Base-by-base conservation (phyloP, 2,329 filamentous ascomycete species). In the Botrytis hyacinthi region DNA sequence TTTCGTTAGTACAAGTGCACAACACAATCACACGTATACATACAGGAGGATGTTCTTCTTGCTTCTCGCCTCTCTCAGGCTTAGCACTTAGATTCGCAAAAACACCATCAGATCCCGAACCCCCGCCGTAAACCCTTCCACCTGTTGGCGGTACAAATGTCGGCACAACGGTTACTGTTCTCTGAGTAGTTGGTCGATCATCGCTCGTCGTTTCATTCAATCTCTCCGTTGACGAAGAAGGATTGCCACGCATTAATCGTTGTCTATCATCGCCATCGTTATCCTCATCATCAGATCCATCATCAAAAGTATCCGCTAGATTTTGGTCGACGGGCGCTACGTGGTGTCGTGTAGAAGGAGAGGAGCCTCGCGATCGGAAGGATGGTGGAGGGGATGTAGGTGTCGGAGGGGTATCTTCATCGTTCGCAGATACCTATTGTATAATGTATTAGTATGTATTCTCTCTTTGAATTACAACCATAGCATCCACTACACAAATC, bases 51-150 rank as follows among this genome's bases (percentile, higher is more conserved):
- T 93, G 88, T 83, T 99, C 96, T 76, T 99, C 96, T 74, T 93
- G 86, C 77, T 91, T 89, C 76, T 93, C 92, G 42, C 90, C 92
- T 61, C 90, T 87, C 79, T 97, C 93, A 0, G 95, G 95, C 81
- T 97, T 95, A 22, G 96, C 96, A 77, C 90, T 94, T 77, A 99
- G 84, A 81, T 99, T 99, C 72, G 95, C 96, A 84, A 97, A 99
- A 40, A 99, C 96, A 75, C 96, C 96, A 83, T 98, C 96, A 68
- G 93, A 94, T 72, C 92, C 91, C n/a, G 90, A 89, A 37, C 91
- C 91, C 71, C 91, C 89, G 61, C 93, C 92, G 75, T 93, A 90
- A 3, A 92, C 87, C 75, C 89, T 84, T 9, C 79, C 79, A 20
- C 76, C 76, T 7, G 76, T 73, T 35, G 73, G 75, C 74, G 78